Evolutionary conservation across 2,329 filamentous ascomycete species (phyloP), one percentile per base, ranked within the genome.

Genomic region (Cytospora leucostoma): DNA sequence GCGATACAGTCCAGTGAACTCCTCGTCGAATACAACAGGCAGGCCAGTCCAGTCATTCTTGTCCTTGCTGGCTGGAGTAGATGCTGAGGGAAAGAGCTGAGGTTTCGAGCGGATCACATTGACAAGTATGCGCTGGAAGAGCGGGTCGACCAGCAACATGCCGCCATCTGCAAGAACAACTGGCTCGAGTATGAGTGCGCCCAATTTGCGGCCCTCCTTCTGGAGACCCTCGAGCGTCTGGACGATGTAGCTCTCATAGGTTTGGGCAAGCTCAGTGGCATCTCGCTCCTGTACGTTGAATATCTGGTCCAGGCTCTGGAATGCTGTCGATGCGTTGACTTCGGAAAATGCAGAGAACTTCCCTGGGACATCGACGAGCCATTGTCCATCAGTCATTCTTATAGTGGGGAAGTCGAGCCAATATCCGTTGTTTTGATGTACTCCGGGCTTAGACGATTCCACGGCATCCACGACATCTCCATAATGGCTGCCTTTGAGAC

Each of bases 391-490:
- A 17, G 79, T 78, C 78, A 91, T 88, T 69, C 87, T 84, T 5
- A 95, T 84, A 1, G 82, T 84, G 0, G 92, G 92, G 63, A 89
- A 92, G 66, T 93, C 89, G 60, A 95, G 88, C 92, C 92, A 96
- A 70, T 87, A 83, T 0, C 92, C 92, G 55, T 87, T 86, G 0
- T 92, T 84, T 70, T 96, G 96, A 73, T 83, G 96, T 0, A 85
- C 84, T 38, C 85, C 88, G 0, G 92, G 91, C 71, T 95, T 91
- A 0, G 90, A 87, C 59, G 87, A 90, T 73, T 95, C 91, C 92
- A 96, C 95, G 0, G 90, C 91, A 0, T 92, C 92, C 54, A 96
- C 93, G 0, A 92, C 96, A 71, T 96, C 92, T 1, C 92, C 92
- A 69, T 96, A 92, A 70, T 96, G 96, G 68, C 89, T 90, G 0